Evolutionary conservation across 176 grass and related monocot genomes (phyloP).

Genomic region (Triticum timopheevii): DNA sequence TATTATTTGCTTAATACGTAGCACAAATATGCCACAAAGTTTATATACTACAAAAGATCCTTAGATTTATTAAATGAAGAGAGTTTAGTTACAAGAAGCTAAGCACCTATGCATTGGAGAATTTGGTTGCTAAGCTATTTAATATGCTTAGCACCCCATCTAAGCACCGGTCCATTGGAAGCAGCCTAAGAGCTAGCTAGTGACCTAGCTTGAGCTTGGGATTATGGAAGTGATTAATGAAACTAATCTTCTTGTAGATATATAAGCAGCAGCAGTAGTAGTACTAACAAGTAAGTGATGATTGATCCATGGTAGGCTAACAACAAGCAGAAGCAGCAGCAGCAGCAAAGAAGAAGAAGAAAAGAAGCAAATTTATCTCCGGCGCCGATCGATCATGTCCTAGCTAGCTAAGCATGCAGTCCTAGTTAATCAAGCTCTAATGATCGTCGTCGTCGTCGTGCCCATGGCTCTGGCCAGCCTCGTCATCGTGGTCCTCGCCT

Average conservation of each 20-base stretch:
- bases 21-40: too few species aligned
- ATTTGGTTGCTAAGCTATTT: too few species aligned
- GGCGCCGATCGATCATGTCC: neutral
- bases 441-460: constrained; percentile 29
- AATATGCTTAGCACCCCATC: too few species aligned
- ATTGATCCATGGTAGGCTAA: neutral
- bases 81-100: too few species aligned
- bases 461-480: constrained; percentile 47
- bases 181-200: neutral
- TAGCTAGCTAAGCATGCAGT: constrained; percentile 12
- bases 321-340: neutral
- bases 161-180: too few species aligned
- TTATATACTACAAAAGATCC: too few species aligned
- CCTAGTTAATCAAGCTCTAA: neutral
- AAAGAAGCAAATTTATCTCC: neutral
- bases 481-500: constrained; percentile 30
- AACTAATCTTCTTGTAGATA: constrained; percentile 25
- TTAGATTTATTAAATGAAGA: too few species aligned
- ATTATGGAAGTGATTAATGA: neutral
- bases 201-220: neutral
- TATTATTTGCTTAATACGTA: too few species aligned
- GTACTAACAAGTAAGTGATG: constrained; percentile 6
- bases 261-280: constrained; percentile 15
- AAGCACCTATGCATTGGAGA: too few species aligned
- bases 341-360: neutral